Conservation (phyloP, 2,329 filamentous ascomycete genomes). For the Cladophialophora immunda region DNA sequence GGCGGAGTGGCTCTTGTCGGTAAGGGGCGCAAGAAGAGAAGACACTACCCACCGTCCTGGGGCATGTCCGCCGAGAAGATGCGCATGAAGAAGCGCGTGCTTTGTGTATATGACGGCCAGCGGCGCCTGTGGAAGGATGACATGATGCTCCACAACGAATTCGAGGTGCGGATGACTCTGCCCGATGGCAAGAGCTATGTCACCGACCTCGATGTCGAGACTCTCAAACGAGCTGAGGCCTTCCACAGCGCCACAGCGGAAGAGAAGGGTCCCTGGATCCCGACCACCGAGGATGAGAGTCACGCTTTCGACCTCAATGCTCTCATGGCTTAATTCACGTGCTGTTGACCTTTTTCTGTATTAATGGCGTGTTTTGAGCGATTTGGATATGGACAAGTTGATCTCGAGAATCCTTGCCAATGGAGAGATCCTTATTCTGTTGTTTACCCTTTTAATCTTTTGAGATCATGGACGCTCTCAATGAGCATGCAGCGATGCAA, state of each 20-base stretch:
- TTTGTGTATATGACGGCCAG: conserved; percentile 89
- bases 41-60: conserved; percentile 94
- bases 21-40: conserved; percentile 85
- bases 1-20: conserved; percentile 69
- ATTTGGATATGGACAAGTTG: conserved; percentile 19
- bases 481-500: conserved; percentile 16
- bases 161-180: conserved; percentile 87
- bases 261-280: conserved; percentile 84
- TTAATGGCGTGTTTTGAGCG: conserved; percentile 35
- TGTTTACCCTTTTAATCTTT: conserved; percentile 25
- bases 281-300: conserved; percentile 25
- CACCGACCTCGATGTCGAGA: conserved; percentile 92
- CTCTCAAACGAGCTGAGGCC: conserved; percentile 84
- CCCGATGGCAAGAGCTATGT: conserved; percentile 80
- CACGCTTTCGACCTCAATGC: conserved; percentile 46
- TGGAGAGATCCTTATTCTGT: background rate
- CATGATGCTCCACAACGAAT: conserved; percentile 96
- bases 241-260: conserved; percentile 81
- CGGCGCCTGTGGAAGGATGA: conserved; percentile 95
- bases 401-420: conserved; percentile 1
- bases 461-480: conserved; percentile 11
- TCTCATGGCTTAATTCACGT: conserved; percentile 36
- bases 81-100: conserved; percentile 97
- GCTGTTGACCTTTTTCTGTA: conserved; percentile 24
- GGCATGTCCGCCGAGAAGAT: conserved; percentile 91